phyloP scores from a whole-genome alignment of 1,284 basidiomycete genomes.

The Tilletia caries region DNA sequence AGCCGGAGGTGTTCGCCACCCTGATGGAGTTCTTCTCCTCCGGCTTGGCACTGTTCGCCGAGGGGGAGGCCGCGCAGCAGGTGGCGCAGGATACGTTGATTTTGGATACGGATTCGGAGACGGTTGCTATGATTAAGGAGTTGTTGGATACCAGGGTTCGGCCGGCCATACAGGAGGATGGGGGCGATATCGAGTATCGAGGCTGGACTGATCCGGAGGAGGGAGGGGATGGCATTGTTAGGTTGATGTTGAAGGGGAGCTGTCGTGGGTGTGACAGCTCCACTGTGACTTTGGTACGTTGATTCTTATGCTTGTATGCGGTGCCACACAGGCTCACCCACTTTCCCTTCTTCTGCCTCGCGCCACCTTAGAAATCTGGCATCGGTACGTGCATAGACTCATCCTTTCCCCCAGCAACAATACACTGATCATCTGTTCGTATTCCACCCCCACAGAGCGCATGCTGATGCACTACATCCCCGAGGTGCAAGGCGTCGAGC shows the following conservation, averaged over 20 bases:
- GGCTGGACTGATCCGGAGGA: slow-evolving; percentile 64
- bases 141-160: slow-evolving; percentile 88
- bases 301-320: not conserved
- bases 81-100: slow-evolving; percentile 94
- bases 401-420: slow-evolving; percentile 20
- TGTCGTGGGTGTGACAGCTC: slow-evolving; percentile 90
- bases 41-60: slow-evolving; percentile 75
- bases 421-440: too few relatives aligned
- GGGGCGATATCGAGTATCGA: slow-evolving; percentile 80
- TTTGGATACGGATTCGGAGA: slow-evolving; percentile 91
- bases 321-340: not conserved
- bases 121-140: slow-evolving; percentile 99
- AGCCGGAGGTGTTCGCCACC: slow-evolving; percentile 96
- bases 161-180: slow-evolving; percentile 94
- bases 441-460: slow-evolving; percentile 62
- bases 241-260: slow-evolving; percentile 89
- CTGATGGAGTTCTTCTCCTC: slow-evolving; percentile 98
- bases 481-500: slow-evolving; percentile 93
- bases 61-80: slow-evolving; percentile 59
- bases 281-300: slow-evolving; percentile 84
- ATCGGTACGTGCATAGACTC: not conserved
- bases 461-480: slow-evolving; percentile 99
- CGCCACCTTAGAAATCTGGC: not conserved
- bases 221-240: slow-evolving; percentile 60
- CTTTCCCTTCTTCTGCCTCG: not conserved